Evolutionary conservation across 352 stramenopile species (phyloP).

Genomic region (Phytophthora megakarya): DNA sequence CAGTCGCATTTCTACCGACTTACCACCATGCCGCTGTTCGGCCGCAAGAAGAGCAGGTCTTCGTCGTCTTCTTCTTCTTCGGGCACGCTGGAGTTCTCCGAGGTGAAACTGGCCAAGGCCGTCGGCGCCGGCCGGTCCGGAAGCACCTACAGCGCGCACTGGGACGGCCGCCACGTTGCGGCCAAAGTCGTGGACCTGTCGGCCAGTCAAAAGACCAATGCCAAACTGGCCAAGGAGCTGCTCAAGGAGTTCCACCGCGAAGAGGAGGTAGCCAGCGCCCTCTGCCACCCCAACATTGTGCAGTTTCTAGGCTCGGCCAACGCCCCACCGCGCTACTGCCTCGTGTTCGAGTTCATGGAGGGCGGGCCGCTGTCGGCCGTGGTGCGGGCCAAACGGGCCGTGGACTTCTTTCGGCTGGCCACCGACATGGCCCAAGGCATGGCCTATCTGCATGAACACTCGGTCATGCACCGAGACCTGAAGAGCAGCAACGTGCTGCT

Average conservation of each 20-base stretch:
- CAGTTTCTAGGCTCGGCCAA: slow-evolving; percentile 60
- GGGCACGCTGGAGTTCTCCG: slow-evolving; percentile 40
- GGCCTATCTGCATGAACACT: slow-evolving; percentile 89
- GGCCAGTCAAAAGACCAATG: slow-evolving; percentile 30
- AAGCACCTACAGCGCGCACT: slow-evolving; percentile 58
- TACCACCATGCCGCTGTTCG: slow-evolving; percentile 25
- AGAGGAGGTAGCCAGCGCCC: slow-evolving; percentile 57
- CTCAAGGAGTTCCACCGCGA: slow-evolving; percentile 62
- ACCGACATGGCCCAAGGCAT: slow-evolving; percentile 72
- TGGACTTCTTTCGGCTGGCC: slow-evolving; percentile 68
- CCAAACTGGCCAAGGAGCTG: slow-evolving; percentile 49
- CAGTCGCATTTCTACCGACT: slow-evolving; percentile 3
- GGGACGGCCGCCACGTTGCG: slow-evolving; percentile 53
- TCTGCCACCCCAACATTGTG: slow-evolving; percentile 65
- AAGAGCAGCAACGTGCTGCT: slow-evolving; percentile 92
- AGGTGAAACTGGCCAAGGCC: slow-evolving; percentile 49
- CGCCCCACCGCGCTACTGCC: slow-evolving; percentile 55
- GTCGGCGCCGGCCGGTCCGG: slow-evolving; percentile 58
- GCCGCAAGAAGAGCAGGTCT: slow-evolving; percentile 26
- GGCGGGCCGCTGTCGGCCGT: slow-evolving; percentile 55
- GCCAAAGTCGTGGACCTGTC: slow-evolving; percentile 58
- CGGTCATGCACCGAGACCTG: slow-evolving; percentile 92
- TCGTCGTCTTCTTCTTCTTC: slow-evolving; percentile 22
- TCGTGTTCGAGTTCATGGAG: slow-evolving; percentile 76
- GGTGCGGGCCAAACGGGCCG: slow-evolving; percentile 35